phyloP scores from a whole-genome alignment of 345 rosid species.

The Pugionium cornutum region DNA sequence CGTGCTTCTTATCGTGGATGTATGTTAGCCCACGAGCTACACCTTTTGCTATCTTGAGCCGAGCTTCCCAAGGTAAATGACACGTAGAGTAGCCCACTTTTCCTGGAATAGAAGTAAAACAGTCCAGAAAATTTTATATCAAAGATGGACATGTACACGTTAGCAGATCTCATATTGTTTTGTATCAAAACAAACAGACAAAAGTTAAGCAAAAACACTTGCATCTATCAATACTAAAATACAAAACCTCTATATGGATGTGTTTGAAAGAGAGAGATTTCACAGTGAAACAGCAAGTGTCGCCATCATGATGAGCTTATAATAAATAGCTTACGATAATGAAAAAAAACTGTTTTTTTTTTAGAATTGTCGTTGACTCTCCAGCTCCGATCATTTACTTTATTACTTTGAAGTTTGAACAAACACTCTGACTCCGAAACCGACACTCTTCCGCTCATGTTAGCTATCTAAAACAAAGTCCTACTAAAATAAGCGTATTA shows the following conservation, averaged over 20 bases:
- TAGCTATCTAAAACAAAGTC: conserved; percentile 5
- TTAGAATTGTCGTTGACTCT: conserved; percentile 52
- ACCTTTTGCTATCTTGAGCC: conserved; percentile 75
- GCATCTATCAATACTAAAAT: conserved; percentile 27
- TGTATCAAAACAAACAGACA: conserved; percentile 27
- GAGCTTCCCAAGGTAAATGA: conserved; percentile 82
- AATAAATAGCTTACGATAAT: conserved; percentile 43
- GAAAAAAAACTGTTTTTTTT: conserved; percentile 14
- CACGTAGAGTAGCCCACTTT: conserved; percentile 84
- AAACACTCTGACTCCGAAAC: conserved; percentile 55
- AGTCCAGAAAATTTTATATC: not conserved
- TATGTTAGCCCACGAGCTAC: conserved; percentile 76
- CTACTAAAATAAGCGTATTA: conserved; percentile 44
- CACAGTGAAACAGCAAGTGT: conserved; percentile 17
- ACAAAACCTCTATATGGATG: conserved; percentile 27
- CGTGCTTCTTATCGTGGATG: conserved; percentile 86
- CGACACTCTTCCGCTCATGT: conserved; percentile 43
- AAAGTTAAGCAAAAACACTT: conserved; percentile 20
- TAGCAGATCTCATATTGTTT: conserved; percentile 21
- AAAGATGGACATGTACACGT: too few relatives aligned
- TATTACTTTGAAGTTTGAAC: conserved; percentile 44
- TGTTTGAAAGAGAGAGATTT: conserved; percentile 30
- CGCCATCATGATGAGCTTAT: conserved; percentile 48
- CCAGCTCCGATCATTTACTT: conserved; percentile 54
- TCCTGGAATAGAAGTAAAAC: conserved; percentile 44